phyloP scores from a whole-genome alignment of 495 filamentous ascomycete genomes.

The Podospora tetraspora region DNA sequence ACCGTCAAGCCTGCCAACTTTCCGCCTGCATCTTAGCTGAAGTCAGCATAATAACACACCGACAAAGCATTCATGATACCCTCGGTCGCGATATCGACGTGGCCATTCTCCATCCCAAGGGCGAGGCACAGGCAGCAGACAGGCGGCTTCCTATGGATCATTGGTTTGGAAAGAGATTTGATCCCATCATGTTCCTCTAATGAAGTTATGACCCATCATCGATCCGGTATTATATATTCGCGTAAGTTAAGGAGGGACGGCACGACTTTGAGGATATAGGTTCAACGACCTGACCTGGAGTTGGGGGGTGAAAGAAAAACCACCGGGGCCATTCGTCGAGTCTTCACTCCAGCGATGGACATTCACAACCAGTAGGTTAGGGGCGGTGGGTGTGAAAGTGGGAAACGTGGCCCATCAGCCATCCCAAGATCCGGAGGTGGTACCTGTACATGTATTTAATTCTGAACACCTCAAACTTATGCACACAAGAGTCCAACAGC shows the following conservation, averaged over 20 bases:
- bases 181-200: neutral
- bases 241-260: too few species aligned
- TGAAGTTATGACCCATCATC: neutral
- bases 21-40: slow-evolving; percentile 48
- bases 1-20: slow-evolving; percentile 54
- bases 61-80: slow-evolving; percentile 13
- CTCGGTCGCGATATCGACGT: neutral
- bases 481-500: neutral
- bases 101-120: neutral
- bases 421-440: too few species aligned
- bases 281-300: too few species aligned
- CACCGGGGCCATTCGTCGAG: too few species aligned
- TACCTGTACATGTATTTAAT: neutral
- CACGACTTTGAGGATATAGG: too few species aligned
- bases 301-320: too few species aligned
- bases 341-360: too few species aligned
- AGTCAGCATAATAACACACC: neutral
- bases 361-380: too few species aligned
- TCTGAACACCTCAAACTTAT: neutral
- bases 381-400: too few species aligned
- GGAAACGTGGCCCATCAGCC: too few species aligned
- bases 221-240: neutral
- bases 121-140: neutral
- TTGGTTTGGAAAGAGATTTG: neutral
- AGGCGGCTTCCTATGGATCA: neutral